These are phyloP conservation scores for Conoideocrella luteorostrata DNA, from an alignment of 2,329 filamentous ascomycete species.

Conservation along the genomic window DNA sequence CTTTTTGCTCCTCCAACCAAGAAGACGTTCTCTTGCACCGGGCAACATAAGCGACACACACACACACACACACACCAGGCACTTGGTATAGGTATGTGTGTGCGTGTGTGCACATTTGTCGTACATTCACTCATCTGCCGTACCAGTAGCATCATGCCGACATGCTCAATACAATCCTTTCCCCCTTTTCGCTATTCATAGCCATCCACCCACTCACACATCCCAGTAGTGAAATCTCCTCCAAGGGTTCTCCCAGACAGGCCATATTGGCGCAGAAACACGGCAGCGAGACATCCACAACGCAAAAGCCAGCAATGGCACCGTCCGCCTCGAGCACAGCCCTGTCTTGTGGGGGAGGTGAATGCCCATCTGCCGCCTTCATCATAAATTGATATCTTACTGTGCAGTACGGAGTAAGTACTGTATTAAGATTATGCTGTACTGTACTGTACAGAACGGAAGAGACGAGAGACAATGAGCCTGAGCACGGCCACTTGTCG, in stretches of 20 bases:
- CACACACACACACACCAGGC: no score
- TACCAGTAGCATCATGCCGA: no score
- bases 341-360: constrained; percentile 3
- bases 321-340: neutral
- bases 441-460: neutral
- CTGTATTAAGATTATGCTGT: no score
- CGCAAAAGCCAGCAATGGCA: constrained; percentile 1
- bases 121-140: no score
- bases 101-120: no score
- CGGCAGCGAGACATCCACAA: constrained; percentile 5
- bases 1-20: no score
- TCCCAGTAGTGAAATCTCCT: neutral
- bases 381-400: neutral
- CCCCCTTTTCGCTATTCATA: neutral
- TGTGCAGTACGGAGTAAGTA: no score
- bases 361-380: neutral
- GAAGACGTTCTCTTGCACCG: no score
- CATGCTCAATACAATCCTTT: no score
- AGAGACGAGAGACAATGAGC: constrained; percentile 1
- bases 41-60: no score
- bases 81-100: no score
- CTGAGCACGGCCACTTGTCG: neutral
- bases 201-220: neutral
- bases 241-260: constrained; percentile 1
- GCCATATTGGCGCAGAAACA: constrained; percentile 3